phyloP scores from a whole-genome alignment of 2,329 filamentous ascomycete genomes.

The Juglanconis sp. region DNA sequence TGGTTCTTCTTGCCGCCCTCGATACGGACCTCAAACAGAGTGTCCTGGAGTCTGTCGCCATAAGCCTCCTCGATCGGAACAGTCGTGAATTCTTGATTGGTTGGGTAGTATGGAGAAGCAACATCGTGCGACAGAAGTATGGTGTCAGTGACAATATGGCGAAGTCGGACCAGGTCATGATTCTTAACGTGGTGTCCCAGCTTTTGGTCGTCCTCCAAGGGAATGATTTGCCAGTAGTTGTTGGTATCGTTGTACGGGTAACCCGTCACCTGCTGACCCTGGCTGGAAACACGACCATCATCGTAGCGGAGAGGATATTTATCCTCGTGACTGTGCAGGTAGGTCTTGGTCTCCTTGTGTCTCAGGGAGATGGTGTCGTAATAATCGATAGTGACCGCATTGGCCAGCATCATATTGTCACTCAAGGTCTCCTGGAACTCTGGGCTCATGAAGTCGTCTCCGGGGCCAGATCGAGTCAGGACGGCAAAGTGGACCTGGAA shows the following conservation, averaged over 20 bases:
- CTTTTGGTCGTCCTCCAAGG: constrained; percentile 57
- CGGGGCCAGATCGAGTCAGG: constrained; percentile 81
- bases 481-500: constrained; percentile 99
- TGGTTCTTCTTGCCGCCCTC: constrained; percentile 78
- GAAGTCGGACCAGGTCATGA: constrained; percentile 80
- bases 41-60: constrained; percentile 77
- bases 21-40: constrained; percentile 86
- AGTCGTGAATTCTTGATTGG: constrained; percentile 97
- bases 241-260: constrained; percentile 99
- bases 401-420: constrained; percentile 89
- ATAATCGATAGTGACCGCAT: constrained; percentile 83
- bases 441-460: constrained; percentile 98
- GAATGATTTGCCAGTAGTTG: constrained; percentile 95
- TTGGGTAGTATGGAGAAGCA: constrained; percentile 91
- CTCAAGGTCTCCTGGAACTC: constrained; percentile 96
- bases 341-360: constrained; percentile 97
- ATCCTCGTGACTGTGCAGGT: constrained; percentile 89
- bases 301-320: constrained; percentile 92
- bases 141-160: constrained; percentile 81
- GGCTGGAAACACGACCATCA: constrained; percentile 93
- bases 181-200: constrained; percentile 69
- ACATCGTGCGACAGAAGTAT: constrained; percentile 93
- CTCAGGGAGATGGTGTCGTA: constrained; percentile 82
- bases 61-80: constrained; percentile 69
- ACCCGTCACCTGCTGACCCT: constrained; percentile 96